phyloP scores from a whole-genome alignment of 192 early-diverging fungal species.

The Entomortierella chlamydospora region DNA sequence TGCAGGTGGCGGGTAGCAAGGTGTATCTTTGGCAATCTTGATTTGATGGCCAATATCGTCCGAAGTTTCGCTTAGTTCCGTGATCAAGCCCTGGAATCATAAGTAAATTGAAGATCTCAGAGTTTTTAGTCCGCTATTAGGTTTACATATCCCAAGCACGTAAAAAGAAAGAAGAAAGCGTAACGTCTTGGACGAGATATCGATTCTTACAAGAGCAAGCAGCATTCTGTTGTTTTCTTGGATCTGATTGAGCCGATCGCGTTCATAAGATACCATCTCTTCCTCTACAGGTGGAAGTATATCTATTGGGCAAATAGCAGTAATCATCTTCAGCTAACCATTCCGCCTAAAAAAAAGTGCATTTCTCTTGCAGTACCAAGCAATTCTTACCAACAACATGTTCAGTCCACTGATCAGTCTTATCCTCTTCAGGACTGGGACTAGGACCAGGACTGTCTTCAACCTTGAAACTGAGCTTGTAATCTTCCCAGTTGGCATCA shows the following conservation, averaged over 20 bases:
- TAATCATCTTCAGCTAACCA: no score
- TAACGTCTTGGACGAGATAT: no score
- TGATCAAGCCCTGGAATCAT: slow-evolving; percentile 72
- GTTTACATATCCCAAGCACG: neutral
- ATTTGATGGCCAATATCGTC: slow-evolving; percentile 77
- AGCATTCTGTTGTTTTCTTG: slow-evolving; percentile 71
- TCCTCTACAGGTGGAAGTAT: slow-evolving; percentile 49
- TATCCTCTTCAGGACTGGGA: slow-evolving; percentile 11
- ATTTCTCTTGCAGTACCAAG: no score
- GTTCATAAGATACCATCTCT: slow-evolving; percentile 67
- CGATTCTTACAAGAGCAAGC: slow-evolving; percentile 61
- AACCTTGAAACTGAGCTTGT: slow-evolving; percentile 63
- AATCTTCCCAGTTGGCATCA: slow-evolving; percentile 82
- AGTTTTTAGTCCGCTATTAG: neutral
- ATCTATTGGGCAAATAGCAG: slow-evolving; percentile 11
- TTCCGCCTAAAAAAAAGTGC: no score
- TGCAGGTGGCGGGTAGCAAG: slow-evolving; percentile 54
- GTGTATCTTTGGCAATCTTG: slow-evolving; percentile 65
- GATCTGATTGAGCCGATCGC: slow-evolving; percentile 65
- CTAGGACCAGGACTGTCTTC: neutral
- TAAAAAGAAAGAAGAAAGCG: neutral
- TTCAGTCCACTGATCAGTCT: slow-evolving; percentile 15
- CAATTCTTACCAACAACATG: neutral
- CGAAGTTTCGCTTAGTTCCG: slow-evolving; percentile 84
- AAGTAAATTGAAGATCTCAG: no score